phyloP scores from a whole-genome alignment of 1,139 yeast species.

The Candida dubliniensis region DNA sequence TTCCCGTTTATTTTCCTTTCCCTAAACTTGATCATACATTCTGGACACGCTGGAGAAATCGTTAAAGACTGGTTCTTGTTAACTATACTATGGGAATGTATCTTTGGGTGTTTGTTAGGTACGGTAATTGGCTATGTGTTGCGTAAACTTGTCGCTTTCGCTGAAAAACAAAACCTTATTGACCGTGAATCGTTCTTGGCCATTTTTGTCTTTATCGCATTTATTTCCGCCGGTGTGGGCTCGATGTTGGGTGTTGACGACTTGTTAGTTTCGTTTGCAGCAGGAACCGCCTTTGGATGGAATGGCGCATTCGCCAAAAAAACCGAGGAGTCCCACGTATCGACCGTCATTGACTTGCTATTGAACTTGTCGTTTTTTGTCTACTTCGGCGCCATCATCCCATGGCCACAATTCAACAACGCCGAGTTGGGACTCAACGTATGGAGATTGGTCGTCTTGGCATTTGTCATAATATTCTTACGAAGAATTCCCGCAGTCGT shows the following conservation, averaged over 20 bases:
- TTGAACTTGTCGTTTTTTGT: constrained; percentile 87
- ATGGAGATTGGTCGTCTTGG: constrained; percentile 83
- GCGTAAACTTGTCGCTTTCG: constrained; percentile 72
- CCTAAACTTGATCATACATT: constrained; percentile 63
- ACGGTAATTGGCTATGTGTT: constrained; percentile 73
- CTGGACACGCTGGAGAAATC: constrained; percentile 65
- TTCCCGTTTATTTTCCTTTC: constrained; percentile 89
- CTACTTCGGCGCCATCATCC: constrained; percentile 91
- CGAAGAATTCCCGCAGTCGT: constrained; percentile 88
- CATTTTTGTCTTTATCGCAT: constrained; percentile 80
- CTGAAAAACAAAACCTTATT: constrained; percentile 72
- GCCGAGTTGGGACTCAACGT: constrained; percentile 64
- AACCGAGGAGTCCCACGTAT: constrained; percentile 89
- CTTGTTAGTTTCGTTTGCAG: constrained; percentile 87
- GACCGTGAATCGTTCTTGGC: constrained; percentile 95
- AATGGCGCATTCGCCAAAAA: constrained; percentile 88
- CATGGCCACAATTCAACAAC: constrained; percentile 84
- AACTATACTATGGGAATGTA: constrained; percentile 83
- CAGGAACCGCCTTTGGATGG: constrained; percentile 97
- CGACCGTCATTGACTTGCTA: constrained; percentile 85
- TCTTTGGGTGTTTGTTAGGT: constrained; percentile 82
- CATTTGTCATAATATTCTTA: constrained; percentile 78
- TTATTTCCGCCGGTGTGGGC: constrained; percentile 91
- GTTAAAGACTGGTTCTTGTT: constrained; percentile 82
- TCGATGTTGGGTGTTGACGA: constrained; percentile 92